These are phyloP conservation scores for Taiozyma sp. DNA, from an alignment of 1,139 yeast genomes.

Conservation along the genomic window DNA sequence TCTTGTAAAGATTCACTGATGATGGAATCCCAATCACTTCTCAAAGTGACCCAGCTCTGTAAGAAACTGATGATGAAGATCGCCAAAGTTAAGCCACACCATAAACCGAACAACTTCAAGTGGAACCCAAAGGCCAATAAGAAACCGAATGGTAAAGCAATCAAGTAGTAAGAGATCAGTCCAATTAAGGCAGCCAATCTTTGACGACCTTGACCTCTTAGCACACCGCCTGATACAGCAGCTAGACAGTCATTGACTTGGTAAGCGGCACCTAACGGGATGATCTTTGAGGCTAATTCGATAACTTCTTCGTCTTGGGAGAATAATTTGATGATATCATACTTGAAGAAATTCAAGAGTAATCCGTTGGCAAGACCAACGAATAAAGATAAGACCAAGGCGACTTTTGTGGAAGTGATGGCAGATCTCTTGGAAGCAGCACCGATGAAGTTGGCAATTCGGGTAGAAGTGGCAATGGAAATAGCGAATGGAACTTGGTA, in stretches of 20 bases:
- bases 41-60: constrained; percentile 41
- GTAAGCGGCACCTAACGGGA: constrained; percentile 51
- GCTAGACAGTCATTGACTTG: constrained; percentile 49
- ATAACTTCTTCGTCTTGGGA: constrained; percentile 47
- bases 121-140: constrained; percentile 43
- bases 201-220: constrained; percentile 67
- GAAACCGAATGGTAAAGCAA: constrained; percentile 57
- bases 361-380: constrained; percentile 41
- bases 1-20: constrained; percentile 21
- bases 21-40: constrained; percentile 54
- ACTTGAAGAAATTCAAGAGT: constrained; percentile 36
- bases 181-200: constrained; percentile 55
- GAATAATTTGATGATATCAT: constrained; percentile 41
- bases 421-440: constrained; percentile 57
- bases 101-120: constrained; percentile 47
- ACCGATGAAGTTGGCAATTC: constrained; percentile 77
- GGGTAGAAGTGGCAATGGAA: constrained; percentile 69
- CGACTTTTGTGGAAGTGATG: constrained; percentile 35
- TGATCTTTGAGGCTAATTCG: constrained; percentile 43
- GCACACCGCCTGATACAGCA: constrained; percentile 52
- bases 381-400: constrained; percentile 36
- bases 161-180: constrained; percentile 47
- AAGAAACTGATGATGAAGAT: constrained; percentile 40
- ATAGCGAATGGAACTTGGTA: constrained; percentile 76
- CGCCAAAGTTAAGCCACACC: constrained; percentile 61